Conservation (phyloP, 139 green algal species). For the Coelastrella sp. region DNA sequence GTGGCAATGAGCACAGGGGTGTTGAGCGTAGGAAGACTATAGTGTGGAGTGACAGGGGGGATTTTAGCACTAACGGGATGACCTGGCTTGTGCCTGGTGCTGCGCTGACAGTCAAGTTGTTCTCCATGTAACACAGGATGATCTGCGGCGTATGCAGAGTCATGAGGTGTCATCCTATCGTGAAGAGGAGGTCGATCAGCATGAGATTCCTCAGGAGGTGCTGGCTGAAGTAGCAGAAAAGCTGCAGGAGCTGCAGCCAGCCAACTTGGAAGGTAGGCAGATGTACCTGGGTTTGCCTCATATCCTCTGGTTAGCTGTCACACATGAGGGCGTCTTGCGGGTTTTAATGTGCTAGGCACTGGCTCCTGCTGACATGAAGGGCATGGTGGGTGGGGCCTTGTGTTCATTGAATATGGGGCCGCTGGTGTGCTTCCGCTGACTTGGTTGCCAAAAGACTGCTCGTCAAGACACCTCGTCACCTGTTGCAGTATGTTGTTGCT, state of each 20-base stretch:
- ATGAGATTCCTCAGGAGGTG: constrained; percentile 24
- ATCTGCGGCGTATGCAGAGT: constrained; percentile 6
- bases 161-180: constrained; percentile 42
- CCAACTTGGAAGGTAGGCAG: constrained; percentile 21
- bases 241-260: constrained; percentile 19
- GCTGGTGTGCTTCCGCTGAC: no score
- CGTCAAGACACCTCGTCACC: no score
- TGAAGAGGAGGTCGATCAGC: constrained; percentile 39
- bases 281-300: neutral
- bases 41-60: no score
- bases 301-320: neutral
- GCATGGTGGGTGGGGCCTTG: no score
- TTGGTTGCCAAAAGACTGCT: no score
- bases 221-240: constrained; percentile 29
- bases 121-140: neutral
- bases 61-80: no score
- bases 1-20: no score
- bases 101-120: neutral
- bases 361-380: no score
- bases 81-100: neutral
- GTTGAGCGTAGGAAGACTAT: no score
- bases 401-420: no score
- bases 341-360: no score
- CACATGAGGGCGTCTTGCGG: neutral
- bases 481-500: no score